Evolutionary conservation across 768 basidiomycete genomes (phyloP).

Genomic region (Suillus americanus): DNA sequence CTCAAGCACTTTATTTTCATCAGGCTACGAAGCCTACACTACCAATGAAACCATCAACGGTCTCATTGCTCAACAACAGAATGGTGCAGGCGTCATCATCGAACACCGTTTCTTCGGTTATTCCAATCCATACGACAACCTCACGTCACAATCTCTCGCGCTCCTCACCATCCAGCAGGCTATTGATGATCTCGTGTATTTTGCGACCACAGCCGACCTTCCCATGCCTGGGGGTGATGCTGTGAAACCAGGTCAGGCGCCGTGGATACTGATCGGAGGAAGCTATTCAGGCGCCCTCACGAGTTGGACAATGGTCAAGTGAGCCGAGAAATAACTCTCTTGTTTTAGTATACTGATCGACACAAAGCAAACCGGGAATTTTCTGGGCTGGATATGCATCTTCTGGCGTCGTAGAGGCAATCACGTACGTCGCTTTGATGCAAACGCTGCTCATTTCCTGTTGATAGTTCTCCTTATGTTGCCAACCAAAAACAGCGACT

Average conservation of each 20-base stretch:
- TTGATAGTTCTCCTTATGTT: background rate
- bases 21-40: conserved; percentile 48
- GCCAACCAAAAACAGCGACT: conserved; percentile 14
- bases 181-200: conserved; percentile 71
- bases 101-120: conserved; percentile 79
- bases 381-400: conserved; percentile 46
- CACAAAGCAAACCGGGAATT: conserved; percentile 35
- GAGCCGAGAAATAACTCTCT: conserved; percentile 16
- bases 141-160: conserved; percentile 55
- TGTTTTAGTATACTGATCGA: background rate
- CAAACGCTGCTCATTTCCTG: background rate
- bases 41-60: conserved; percentile 67
- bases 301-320: conserved; percentile 72
- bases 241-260: conserved; percentile 50
- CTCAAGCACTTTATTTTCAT: background rate
- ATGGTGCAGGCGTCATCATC: conserved; percentile 62
- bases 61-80: conserved; percentile 16
- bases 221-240: conserved; percentile 66
- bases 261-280: conserved; percentile 44
- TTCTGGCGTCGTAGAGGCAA: conserved; percentile 46
- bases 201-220: conserved; percentile 61
- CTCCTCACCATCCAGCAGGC: conserved; percentile 73
- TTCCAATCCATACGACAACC: conserved; percentile 65
- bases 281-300: conserved; percentile 47
- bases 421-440: conserved; percentile 31